phyloP scores from a whole-genome alignment of 169 alveolate species.

The Toxoplasma gondii region DNA sequence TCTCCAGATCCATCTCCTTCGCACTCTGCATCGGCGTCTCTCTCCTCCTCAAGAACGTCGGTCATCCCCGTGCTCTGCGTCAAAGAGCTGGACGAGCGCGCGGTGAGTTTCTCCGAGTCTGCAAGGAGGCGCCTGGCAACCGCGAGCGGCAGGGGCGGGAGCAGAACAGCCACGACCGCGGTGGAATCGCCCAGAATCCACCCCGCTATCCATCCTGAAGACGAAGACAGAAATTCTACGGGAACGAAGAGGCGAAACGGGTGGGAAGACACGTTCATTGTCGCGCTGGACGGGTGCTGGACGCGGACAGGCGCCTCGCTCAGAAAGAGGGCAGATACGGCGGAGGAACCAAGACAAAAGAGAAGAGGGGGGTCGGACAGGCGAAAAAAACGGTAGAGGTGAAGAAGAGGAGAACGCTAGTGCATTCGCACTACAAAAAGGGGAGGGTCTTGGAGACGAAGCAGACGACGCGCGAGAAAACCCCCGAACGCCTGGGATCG shows the following conservation, averaged over 20 bases:
- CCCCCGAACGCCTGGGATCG: no score
- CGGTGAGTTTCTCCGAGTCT: not conserved
- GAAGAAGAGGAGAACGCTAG: not conserved
- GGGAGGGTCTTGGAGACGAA: no score
- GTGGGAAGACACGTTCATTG: not conserved
- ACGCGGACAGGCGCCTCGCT: not conserved
- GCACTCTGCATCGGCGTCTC: no score
- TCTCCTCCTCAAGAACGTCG: not conserved
- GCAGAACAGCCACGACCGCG: not conserved
- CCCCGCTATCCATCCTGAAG: constrained; percentile 62
- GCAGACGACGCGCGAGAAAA: no score
- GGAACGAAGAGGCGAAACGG: constrained; percentile 53
- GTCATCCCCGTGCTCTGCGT: not conserved
- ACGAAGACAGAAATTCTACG: constrained; percentile 47
- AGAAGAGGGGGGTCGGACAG: not conserved
- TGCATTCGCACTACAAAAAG: no score
- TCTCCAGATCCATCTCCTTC: no score
- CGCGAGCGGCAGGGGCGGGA: not conserved
- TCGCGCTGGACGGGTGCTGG: not conserved
- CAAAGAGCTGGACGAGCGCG: not conserved
- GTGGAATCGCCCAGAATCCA: constrained; percentile 52
- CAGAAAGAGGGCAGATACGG: not conserved
- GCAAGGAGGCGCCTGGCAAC: not conserved
- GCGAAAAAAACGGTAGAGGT: not conserved
- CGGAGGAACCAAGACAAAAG: not conserved